Conservation (phyloP, 495 filamentous ascomycete species). For the Pseudevernia furfuracea region DNA sequence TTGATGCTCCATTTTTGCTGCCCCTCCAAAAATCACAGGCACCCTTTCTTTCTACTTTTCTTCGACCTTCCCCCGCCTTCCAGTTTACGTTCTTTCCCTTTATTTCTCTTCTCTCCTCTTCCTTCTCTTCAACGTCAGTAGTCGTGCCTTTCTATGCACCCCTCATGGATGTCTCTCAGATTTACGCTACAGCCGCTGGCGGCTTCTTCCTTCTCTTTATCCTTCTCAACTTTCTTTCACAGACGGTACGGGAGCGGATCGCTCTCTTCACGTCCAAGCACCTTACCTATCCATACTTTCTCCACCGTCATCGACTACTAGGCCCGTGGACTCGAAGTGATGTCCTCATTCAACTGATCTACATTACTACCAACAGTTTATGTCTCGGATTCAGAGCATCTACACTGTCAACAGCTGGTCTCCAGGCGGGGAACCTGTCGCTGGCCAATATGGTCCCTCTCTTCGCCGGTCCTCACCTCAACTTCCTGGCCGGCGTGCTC, state of each 20-base stretch:
- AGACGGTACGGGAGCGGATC: constrained; percentile 10
- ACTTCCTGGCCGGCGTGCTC: constrained; percentile 29
- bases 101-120: not conserved
- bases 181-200: constrained; percentile 11
- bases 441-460: constrained; percentile 15
- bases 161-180: constrained; percentile 11
- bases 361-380: constrained; percentile 9
- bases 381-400: constrained; percentile 3
- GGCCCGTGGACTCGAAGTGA: constrained; percentile 2
- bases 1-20: no score
- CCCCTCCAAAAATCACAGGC: no score
- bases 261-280: constrained; percentile 22
- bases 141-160: not conserved
- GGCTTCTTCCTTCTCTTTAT: constrained; percentile 16
- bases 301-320: constrained; percentile 7
- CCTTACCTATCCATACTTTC: constrained; percentile 10
- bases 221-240: constrained; percentile 13
- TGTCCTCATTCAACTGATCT: constrained; percentile 9
- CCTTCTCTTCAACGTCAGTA: not conserved
- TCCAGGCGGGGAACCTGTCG: constrained; percentile 9
- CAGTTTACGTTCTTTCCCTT: not conserved
- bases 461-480: constrained; percentile 26
- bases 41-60: no score
- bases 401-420: constrained; percentile 4
- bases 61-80: no score